Evolutionary conservation across 2,329 filamentous ascomycete species (phyloP).

Genomic region (Paecilomyces fulvus): DNA sequence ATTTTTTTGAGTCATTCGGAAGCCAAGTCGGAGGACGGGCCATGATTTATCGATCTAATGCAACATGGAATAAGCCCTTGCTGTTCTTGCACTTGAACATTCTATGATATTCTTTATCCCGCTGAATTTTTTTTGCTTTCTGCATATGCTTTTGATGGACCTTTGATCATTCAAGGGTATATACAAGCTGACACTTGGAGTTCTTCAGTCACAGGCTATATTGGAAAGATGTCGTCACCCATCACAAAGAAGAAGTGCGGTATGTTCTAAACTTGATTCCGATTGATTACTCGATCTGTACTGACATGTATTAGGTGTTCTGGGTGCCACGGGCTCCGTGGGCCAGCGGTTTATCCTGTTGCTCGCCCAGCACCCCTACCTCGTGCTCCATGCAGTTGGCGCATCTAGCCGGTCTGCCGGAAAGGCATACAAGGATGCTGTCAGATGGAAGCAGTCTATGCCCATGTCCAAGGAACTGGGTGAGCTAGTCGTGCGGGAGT

Average conservation of each 20-base stretch:
- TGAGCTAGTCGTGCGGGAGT: conserved; percentile 77
- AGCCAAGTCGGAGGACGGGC: background rate
- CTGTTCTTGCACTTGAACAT: background rate
- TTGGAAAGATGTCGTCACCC: conserved; percentile 20
- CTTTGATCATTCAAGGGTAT: background rate
- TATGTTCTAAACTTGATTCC: conserved; percentile 12
- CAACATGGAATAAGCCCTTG: background rate
- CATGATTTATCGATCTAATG: background rate
- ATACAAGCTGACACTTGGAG: background rate
- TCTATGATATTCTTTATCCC: background rate
- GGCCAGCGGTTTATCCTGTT: conserved; percentile 93
- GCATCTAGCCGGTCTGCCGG: conserved; percentile 83
- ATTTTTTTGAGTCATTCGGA: background rate
- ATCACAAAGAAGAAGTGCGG: conserved; percentile 33
- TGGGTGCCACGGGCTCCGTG: conserved; percentile 88
- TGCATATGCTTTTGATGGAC: background rate
- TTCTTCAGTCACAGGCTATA: conserved; percentile 10
- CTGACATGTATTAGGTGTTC: conserved; percentile 49
- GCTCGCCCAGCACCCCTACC: conserved; percentile 76
- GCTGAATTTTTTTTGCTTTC: background rate
- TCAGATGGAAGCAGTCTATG: conserved; percentile 84
- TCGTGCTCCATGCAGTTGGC: conserved; percentile 79
- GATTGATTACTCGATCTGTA: background rate
- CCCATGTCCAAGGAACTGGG: conserved; percentile 70
- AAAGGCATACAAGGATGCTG: conserved; percentile 91